Conservation (phyloP, 2,329 filamentous ascomycete genomes). For the Colletotrichum sp. region DNA sequence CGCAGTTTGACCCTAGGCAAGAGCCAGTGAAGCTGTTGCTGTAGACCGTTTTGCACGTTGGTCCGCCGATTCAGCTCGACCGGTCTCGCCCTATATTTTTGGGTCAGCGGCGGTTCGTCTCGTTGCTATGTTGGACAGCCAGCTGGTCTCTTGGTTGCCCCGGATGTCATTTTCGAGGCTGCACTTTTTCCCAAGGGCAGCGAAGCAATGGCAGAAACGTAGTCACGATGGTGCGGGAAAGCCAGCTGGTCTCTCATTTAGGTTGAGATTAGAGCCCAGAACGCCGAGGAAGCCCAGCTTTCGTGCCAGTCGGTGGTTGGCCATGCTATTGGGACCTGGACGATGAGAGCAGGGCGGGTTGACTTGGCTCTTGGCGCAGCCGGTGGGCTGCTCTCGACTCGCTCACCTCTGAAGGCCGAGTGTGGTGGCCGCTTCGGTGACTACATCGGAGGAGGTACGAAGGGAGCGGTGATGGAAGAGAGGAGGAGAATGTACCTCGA, state of each 20-base stretch:
- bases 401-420: background rate
- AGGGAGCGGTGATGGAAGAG: background rate
- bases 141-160: slow-evolving; percentile 2
- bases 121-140: background rate
- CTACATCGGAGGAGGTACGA: background rate
- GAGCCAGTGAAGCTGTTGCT: background rate
- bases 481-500: background rate
- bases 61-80: background rate
- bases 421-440: background rate
- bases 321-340: background rate
- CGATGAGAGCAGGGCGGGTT: background rate
- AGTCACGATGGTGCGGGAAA: background rate
- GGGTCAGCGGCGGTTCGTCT: background rate
- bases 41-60: background rate
- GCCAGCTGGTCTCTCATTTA: slow-evolving; percentile 4
- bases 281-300: slow-evolving; percentile 12
- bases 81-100: background rate
- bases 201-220: background rate
- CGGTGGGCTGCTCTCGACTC: background rate
- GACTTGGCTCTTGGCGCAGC: slow-evolving; percentile 12
- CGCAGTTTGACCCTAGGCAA: background rate
- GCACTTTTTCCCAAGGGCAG: background rate
- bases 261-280: slow-evolving; percentile 22
- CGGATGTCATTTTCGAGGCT: background rate
- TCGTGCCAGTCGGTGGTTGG: slow-evolving; percentile 16